Evolutionary conservation across 768 basidiomycete species (phyloP), one percentile per base, ranked within the genome.

Genomic region (Lactarius evosmus): DNA sequence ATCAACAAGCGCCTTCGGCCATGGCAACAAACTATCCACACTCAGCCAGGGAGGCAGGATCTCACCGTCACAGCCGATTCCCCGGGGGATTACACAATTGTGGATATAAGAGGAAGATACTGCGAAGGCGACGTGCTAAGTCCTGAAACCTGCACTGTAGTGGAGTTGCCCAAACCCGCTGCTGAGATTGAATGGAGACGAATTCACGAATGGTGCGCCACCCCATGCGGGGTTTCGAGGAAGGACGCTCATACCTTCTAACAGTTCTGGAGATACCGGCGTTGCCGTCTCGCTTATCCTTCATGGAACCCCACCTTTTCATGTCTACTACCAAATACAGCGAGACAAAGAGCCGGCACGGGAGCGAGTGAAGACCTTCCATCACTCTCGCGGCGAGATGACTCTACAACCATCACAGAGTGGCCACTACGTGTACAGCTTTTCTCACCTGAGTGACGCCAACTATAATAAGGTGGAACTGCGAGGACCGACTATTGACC

Each of bases 121-220:
- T 98, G 95, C 70, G 77, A 83, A 49, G 95, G 95, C 7, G 88
- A 90, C 62, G 85, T 98, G 1, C 77, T 93, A 46, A 88, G 90
- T 54, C 93, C 94, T 0, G 91, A 93, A 61, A 83, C 79, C 5
- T 94, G 93, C 69, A 82, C 77, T 61, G 91, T 95, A 3, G 75
- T 88, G 32, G 86, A 93, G 72, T 82, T 83, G 66, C 90, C 92
- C 4, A 70, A 81, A 33, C 95, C 95, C 2, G 85, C 83, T 3
- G 91, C 93, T 27, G 88, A 95, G 70, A 91, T 96, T 63, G 84
- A 88, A 74, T 93, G 92, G 85, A 90, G 87, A 69, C 87, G 87
- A 56, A 89, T 95, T 63, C 91, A 94, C 65, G 93, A 95, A 78
- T 95, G 94, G 94, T 92, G 67, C 68, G 78, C 73, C 22, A 12